Evolutionary conservation across 2,329 filamentous ascomycete species (phyloP), one percentile per base, ranked within the genome.

Genomic region (Cucurbitaria berberidis): DNA sequence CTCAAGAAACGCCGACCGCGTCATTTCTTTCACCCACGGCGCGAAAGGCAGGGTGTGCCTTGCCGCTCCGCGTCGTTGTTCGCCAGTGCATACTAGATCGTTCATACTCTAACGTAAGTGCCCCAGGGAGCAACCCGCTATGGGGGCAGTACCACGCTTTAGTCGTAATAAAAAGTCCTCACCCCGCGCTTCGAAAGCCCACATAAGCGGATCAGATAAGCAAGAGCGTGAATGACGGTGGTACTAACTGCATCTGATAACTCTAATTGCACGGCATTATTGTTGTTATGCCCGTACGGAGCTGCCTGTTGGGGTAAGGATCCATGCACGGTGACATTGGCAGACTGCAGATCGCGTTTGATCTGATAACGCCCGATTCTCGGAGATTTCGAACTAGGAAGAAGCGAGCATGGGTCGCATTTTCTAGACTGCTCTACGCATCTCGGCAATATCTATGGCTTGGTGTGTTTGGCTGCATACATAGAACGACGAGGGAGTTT

Each of bases 171-270:
- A 63, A 67, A 59, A 53, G n/a, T 27, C 26, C 24, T 35, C 18
- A 39, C 44, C 41, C 29, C 46, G 43, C 22, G 45, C 49, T 39
- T 27, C 21, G 9, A 43, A 51, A 40, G 59, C 51, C 66, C 59
- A 63, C 49, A 48, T 53, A 58, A 60, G 64, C 63, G 67, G 63
- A 69, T 70, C 67, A 67, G 67, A 69, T 69, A 68, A 69, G 16
- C 44, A 35, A 27, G 41, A 58, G 60, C 53, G 59, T 54, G 41
- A 55, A 56, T 51, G 55, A 47, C 27, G 50, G 41, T 48, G 53
- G 48, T 48, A 46, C 36, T 62, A 62, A 56, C 48, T 63, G 52
- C 50, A 74, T 74, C 69, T 70, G 70, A 72, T 73, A 74, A 74
- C 51, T 60, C 27, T 58, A 59, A 59, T 42, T 55, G 40, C 29